Base-by-base conservation (phyloP, 495 filamentous ascomycete species). In the Cryomyces antarcticus region DNA sequence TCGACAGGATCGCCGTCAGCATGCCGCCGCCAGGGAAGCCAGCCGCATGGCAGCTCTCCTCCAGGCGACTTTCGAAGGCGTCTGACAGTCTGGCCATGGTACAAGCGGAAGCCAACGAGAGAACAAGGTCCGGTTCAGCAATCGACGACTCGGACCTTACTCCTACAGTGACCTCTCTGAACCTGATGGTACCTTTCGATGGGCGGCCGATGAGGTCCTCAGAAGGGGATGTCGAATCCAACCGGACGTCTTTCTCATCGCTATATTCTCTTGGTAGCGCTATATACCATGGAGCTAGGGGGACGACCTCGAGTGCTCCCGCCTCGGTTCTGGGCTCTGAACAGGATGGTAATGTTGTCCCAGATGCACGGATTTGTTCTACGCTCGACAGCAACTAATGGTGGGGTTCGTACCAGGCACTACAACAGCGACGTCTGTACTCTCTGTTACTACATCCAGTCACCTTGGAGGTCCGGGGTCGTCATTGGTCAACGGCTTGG, bases 191-290 rank as follows among this genome's bases (percentile, higher is more conserved):
- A 24, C 17, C 17, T 24, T 24, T 24, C 17, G 17, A 24, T 24
- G 17, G 17, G 17, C 17, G 2, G 17, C 17, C 33, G 12, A 36
- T 13, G 33, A 36, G 12, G 33, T 13, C 33, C 12, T 10, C 33
- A 13, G 52, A 55, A 7, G 42, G 41, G 1, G 63, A 64, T 48
- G 42, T 62, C n/a, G 67, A 69, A 31, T 67, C 62, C 13, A 75
- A 77, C 50, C 70, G 78, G 28, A 63, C 78, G 55, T 78, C 75
- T 39, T 66, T 75, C 42, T 74, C 75, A 9, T 79, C 77, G 7
- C 52, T 80, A 35, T 77, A 76, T 49, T 79, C 77, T 30, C 49
- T 78, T 1, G 68, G 70, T 41, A 77, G 72, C 6, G 68, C 64
- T 31, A 66, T 72, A 42, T 54, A 51, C 40, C 46, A 49, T 45